Evolutionary conservation across 2,329 filamentous ascomycete genomes (phyloP).

Genomic region (Tolypocladium tundrense): DNA sequence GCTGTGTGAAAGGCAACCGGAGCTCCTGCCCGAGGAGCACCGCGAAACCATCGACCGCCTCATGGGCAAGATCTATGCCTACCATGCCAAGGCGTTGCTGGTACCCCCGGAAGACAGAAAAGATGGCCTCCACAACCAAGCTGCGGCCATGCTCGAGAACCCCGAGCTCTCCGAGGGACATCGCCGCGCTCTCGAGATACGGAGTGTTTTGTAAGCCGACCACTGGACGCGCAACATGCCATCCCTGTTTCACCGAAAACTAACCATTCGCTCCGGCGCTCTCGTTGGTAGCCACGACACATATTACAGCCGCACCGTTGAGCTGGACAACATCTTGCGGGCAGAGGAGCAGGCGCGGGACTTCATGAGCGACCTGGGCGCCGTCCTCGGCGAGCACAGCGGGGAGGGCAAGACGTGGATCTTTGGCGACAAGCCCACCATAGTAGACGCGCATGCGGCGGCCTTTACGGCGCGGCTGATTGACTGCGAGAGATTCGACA

Average conservation of each 20-base stretch:
- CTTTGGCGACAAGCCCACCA: conserved; percentile 16
- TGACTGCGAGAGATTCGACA: conserved; percentile 13
- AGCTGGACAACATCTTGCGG: conserved; percentile 12
- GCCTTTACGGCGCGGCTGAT: conserved; percentile 12
- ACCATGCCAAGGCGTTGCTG: conserved; percentile 15
- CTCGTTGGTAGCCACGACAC: conserved; percentile 14
- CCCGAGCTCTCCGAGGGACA: conserved; percentile 13
- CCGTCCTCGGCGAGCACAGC: conserved; percentile 6
- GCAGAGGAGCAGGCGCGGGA: conserved; percentile 11
- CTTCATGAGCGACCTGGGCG: conserved; percentile 12
- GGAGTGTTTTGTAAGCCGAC: conserved; percentile 18
- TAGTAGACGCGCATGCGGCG: conserved; percentile 17
- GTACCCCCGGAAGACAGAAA: conserved; percentile 11
- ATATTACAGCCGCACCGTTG: conserved; percentile 11
- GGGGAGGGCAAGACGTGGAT: conserved; percentile 12
- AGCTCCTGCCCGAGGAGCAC: conserved; percentile 14
- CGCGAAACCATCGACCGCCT: conserved; percentile 11
- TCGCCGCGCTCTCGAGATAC: conserved; percentile 19
- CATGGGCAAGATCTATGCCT: conserved; percentile 15
- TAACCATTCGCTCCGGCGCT: background rate
- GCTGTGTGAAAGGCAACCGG: conserved; percentile 17
- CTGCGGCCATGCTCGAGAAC: conserved; percentile 17
- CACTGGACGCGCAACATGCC: background rate
- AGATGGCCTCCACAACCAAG: conserved; percentile 16
- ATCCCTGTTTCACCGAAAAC: background rate